phyloP scores from a whole-genome alignment of 306 rosid species.

The Quercus suber region DNA sequence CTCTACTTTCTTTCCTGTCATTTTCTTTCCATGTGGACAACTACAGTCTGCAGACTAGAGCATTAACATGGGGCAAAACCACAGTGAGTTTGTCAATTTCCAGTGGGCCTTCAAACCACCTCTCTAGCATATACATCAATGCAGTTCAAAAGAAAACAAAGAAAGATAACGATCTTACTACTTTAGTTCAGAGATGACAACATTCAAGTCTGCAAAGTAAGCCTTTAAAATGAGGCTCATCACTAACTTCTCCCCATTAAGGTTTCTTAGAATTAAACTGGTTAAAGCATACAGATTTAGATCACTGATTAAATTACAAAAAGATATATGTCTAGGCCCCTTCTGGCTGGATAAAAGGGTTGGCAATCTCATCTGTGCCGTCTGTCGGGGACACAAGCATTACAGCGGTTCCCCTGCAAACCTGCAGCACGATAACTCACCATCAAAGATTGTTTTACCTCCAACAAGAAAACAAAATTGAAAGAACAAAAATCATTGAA shows the following conservation, averaged over 20 bases:
- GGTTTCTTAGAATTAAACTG: constrained; percentile 15
- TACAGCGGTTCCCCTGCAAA: constrained; percentile 98
- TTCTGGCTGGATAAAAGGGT: constrained; percentile 90
- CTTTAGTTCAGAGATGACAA: neutral
- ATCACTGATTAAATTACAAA: neutral
- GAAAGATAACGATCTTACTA: neutral
- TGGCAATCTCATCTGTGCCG: constrained; percentile 96
- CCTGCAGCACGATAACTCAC: constrained; percentile 46
- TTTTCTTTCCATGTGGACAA: no score
- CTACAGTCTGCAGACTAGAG: no score
- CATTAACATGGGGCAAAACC: neutral
- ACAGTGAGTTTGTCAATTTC: neutral
- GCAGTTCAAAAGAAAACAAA: neutral
- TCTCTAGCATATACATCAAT: neutral
- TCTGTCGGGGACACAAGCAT: constrained; percentile 99
- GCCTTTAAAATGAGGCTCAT: constrained; percentile 6
- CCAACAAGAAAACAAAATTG: neutral
- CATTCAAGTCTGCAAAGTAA: neutral
- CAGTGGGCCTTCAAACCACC: neutral
- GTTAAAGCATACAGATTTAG: constrained; percentile 4
- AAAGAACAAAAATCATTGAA: neutral
- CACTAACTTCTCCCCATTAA: neutral
- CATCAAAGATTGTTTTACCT: constrained; percentile 3
- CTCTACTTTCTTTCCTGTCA: no score
- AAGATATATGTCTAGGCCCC: constrained; percentile 49